A percentile compares a stretch with the other conserved stretches of the same genome.
These are phyloP conservation scores for Alternaria consortialis DNA, from an alignment of 2,329 filamentous ascomycete species.

Conservation along the genomic window DNA sequence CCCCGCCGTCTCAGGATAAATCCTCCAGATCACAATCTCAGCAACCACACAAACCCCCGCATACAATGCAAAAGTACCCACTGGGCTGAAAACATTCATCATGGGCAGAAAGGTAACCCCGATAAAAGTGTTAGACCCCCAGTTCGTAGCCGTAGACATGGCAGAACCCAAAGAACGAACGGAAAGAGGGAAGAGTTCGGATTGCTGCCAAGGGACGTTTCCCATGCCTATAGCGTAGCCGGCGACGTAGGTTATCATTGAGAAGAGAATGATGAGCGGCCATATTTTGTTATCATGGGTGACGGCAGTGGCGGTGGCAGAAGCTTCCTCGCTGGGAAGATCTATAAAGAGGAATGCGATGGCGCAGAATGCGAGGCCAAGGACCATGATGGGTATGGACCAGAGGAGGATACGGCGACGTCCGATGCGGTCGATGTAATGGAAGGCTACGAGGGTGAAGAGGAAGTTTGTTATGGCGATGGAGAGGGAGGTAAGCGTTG, in stretches of 20 bases:
- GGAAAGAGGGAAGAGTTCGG: conserved; percentile 82
- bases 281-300: conserved; percentile 19
- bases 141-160: conserved; percentile 82
- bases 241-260: conserved; percentile 84
- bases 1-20: conserved; percentile 89
- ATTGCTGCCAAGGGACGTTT: conserved; percentile 96
- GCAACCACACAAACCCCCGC: conserved; percentile 73
- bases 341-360: conserved; percentile 75
- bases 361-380: conserved; percentile 75
- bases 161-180: conserved; percentile 78
- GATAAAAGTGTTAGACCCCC: conserved; percentile 85
- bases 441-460: conserved; percentile 58
- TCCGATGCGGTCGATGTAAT: conserved; percentile 56
- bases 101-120: conserved; percentile 88
- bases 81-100: conserved; percentile 78
- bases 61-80: conserved; percentile 84
- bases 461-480: conserved; percentile 58
- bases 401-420: conserved; percentile 73
- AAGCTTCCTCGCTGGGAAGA: conserved; percentile 45
- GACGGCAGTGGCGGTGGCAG: conserved; percentile 17
- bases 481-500: conserved; percentile 56
- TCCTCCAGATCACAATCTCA: conserved; percentile 73
- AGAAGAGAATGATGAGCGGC: conserved; percentile 68
- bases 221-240: conserved; percentile 87
- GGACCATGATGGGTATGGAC: conserved; percentile 84